A percentile compares a stretch with the other conserved stretches of the same genome.
Evolutionary conservation across 148 eudicot species (phyloP).

Genomic region (Nyssa sinensis): DNA sequence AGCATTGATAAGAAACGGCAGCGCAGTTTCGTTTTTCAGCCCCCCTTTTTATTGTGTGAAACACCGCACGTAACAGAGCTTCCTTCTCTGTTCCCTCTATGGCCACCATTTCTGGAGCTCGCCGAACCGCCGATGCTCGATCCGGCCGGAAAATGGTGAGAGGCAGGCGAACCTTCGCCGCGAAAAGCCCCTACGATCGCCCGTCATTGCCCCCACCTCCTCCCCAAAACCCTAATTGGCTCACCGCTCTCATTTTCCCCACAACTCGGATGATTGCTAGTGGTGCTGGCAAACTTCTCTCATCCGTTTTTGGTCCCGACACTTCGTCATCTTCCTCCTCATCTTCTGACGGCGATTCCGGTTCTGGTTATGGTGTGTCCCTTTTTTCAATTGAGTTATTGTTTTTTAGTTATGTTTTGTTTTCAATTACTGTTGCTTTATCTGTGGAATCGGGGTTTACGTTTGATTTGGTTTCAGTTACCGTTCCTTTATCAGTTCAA

Average conservation of each 20-base stretch:
- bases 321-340: slow-evolving; percentile 28
- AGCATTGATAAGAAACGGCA: too few relatives aligned
- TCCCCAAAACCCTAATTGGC: slow-evolving; percentile 71
- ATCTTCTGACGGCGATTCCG: slow-evolving; percentile 26
- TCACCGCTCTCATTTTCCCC: slow-evolving; percentile 62
- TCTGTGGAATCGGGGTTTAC: neutral
- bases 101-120: slow-evolving; percentile 34
- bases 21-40: too few relatives aligned
- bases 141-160: slow-evolving; percentile 62
- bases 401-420: neutral
- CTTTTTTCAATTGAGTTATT: neutral
- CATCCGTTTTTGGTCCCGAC: slow-evolving; percentile 41
- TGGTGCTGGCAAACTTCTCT: slow-evolving; percentile 67
- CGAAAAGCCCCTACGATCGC: slow-evolving; percentile 63
- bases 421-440: neutral
- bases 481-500: too few relatives aligned
- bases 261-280: slow-evolving; percentile 54
- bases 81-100: slow-evolving; percentile 17
- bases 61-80: neutral
- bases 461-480: too few relatives aligned
- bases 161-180: slow-evolving; percentile 29
- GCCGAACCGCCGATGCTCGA: slow-evolving; percentile 36
- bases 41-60: neutral
- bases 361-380: slow-evolving; percentile 30
- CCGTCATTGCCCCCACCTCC: slow-evolving; percentile 23